phyloP scores from a whole-genome alignment of 2,329 filamentous ascomycete genomes.

The Pseudogymnoascus sp. region DNA sequence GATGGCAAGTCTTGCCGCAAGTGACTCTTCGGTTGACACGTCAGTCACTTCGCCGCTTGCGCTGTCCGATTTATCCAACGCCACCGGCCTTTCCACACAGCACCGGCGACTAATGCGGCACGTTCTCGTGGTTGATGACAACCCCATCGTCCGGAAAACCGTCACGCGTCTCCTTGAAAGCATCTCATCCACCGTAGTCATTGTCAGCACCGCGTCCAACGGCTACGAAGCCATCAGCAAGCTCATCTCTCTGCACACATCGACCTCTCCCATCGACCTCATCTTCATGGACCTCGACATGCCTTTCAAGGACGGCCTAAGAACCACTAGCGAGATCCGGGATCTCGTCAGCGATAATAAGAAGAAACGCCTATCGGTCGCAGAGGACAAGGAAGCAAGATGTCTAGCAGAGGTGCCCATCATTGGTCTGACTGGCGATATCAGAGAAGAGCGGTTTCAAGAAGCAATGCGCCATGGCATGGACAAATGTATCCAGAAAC shows the following conservation, averaged over 20 bases:
- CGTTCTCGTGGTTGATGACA: constrained; percentile 51
- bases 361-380: not conserved
- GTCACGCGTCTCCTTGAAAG: constrained; percentile 41
- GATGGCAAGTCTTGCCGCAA: not conserved
- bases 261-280: constrained; percentile 26
- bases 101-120: constrained; percentile 16
- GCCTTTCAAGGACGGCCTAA: constrained; percentile 36
- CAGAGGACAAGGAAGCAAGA: not conserved
- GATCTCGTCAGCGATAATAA: not conserved
- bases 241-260: constrained; percentile 31
- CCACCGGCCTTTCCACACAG: not conserved
- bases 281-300: constrained; percentile 73
- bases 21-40: not conserved
- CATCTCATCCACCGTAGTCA: constrained; percentile 29
- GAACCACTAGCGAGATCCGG: not conserved
- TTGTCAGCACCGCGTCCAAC: constrained; percentile 42
- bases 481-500: not conserved
- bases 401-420: not conserved
- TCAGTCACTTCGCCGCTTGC: not conserved
- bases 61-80: not conserved
- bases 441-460: not conserved
- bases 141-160: constrained; percentile 51
- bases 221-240: constrained; percentile 45
- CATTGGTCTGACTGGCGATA: not conserved
- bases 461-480: not conserved